Evolutionary conservation across 1,284 basidiomycete genomes (phyloP), one percentile per base, ranked within the genome.

Genomic region (Coriolopsis trogii): DNA sequence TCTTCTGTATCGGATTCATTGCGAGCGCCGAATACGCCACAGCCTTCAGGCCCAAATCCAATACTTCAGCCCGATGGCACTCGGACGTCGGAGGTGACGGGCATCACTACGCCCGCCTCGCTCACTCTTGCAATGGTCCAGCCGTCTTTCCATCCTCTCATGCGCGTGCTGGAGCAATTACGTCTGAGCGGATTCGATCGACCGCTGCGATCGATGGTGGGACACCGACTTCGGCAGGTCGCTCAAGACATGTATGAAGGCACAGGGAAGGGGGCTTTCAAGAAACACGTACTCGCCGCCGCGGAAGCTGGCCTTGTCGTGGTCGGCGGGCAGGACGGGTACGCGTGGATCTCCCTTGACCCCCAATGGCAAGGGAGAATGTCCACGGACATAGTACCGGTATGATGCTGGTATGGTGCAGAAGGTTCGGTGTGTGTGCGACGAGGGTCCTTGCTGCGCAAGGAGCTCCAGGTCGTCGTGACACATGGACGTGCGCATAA

Each of bases 301-400:
- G 70, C 76, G 58, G 60, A 73, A 42, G 65, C 62, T 6, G 76
- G 74, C 2, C 61, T 85, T 13, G 63, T 85, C 23, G 66, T 69
- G n/a, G 66, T 81, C 5, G 80, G 82, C 13, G 79, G 78, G 4
- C 55, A 13, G 25, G 64, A 67, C 1, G 70, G 65, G 0, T 59
- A 64, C 3, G 71, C 73, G 12, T 84, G 82, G 81, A 78, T 85
- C 40, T 60, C 69, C 1, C 60, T 84, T 34, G 34, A 26, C 20
- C 53, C 58, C 3, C 43, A 29, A 12, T 63, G 56, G 55, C 43
- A 55, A 41, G 56, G 48, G 31, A 52, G 28, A 16, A 16, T 46
- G 15, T 30, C 41, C 23, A n/a, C n/a, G n/a, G n/a, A n/a, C n/a
- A n/a, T n/a, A n/a, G n/a, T n/a, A n/a, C n/a, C n/a, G n/a, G n/a